Conservation (phyloP, 2,329 filamentous ascomycete species). For the Trichoderma semiorbis region DNA sequence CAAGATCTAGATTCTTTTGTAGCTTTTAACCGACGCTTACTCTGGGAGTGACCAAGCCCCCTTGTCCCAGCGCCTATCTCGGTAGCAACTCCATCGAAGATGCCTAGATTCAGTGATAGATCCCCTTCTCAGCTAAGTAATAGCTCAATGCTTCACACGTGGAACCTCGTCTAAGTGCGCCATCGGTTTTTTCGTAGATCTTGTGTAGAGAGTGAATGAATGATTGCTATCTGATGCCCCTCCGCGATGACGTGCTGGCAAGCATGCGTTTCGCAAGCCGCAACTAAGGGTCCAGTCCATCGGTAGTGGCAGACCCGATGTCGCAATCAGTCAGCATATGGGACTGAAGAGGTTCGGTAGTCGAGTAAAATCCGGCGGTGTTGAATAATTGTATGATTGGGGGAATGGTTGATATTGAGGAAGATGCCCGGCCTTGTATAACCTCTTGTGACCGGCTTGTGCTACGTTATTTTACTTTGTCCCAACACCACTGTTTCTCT, state of each 20-base stretch:
- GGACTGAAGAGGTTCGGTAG: background rate
- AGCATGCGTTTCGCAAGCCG: constrained; percentile 16
- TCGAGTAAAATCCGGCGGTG: background rate
- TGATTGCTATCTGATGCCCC: background rate
- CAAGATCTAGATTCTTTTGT: background rate
- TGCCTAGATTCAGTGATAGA: background rate
- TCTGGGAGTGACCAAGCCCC: background rate
- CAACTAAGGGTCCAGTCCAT: background rate
- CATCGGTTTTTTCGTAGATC: background rate
- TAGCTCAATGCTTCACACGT: background rate
- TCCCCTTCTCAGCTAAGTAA: background rate
- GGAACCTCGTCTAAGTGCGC: background rate
- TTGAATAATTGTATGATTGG: background rate
- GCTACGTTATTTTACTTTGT: background rate
- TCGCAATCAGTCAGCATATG: constrained; percentile 6
- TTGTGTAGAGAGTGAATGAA: background rate
- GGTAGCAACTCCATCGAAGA: background rate
- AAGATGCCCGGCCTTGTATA: background rate
- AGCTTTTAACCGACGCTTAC: constrained; percentile 3
- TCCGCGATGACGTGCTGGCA: constrained; percentile 17
- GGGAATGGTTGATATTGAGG: constrained; percentile 12
- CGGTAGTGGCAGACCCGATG: constrained; percentile 8
- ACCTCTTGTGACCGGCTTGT: background rate
- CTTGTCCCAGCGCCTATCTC: background rate
- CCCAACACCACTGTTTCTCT: background rate